Percentiles rank a stretch among this genome's conserved stretches.
These are phyloP conservation scores for Phytophthora gonapodyides DNA, from an alignment of 352 stramenopile genomes.

Conservation along the genomic window DNA sequence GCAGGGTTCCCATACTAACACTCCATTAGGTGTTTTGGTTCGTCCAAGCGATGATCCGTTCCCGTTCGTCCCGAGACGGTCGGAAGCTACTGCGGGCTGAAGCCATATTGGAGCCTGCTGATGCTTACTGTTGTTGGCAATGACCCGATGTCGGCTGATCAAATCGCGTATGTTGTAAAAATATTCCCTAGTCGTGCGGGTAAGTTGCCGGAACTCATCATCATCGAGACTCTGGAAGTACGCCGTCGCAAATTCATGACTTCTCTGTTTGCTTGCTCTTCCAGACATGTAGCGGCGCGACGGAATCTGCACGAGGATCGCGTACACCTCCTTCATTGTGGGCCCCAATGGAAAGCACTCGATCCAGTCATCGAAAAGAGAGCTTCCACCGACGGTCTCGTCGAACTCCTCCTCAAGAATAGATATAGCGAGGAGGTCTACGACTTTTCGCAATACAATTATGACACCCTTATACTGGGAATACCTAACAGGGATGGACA, in stretches of 20 bases:
- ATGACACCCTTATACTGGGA: no score
- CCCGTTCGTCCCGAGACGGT: conserved; percentile 1
- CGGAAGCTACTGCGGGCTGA: not conserved
- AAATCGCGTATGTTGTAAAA: not conserved
- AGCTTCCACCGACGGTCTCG: not conserved
- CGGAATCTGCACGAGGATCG: not conserved
- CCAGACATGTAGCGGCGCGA: not conserved
- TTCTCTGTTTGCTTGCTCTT: not conserved
- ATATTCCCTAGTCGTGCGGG: not conserved
- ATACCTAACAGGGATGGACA: no score
- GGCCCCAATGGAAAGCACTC: not conserved
- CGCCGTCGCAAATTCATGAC: not conserved
- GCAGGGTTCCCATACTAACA: not conserved
- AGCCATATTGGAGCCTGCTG: not conserved
- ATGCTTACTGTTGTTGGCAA: conserved; percentile 1
- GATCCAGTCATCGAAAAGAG: not conserved
- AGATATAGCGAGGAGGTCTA: conserved; percentile 4
- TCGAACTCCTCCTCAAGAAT: conserved; percentile 2
- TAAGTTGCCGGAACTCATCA: not conserved
- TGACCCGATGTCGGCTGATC: not conserved
- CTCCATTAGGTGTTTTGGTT: conserved; percentile 5
- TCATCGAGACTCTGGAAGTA: conserved; percentile 4
- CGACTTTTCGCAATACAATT: no score
- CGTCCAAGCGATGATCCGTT: not conserved
- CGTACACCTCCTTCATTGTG: not conserved